A percentile compares a stretch with the other conserved stretches of the same genome.
Evolutionary conservation across 768 basidiomycete species (phyloP).

Genomic region (Termitomyces heimii): DNA sequence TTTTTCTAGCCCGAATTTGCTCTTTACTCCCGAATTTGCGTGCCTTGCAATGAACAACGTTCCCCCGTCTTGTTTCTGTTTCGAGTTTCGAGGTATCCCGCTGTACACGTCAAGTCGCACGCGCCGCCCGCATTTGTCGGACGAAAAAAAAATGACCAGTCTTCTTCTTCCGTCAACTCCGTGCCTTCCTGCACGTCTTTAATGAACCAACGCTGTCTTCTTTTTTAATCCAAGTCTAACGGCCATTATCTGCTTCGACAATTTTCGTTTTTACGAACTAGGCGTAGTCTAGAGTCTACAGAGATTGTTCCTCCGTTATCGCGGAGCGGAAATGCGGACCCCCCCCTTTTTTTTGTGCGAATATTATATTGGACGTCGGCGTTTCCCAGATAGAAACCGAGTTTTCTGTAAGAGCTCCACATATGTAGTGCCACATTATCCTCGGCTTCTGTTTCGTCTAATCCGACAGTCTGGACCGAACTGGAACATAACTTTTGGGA

Average conservation of each 20-base stretch:
- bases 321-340: not conserved
- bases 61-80: not conserved
- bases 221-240: conserved; percentile 1
- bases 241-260: not conserved
- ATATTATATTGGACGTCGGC: not conserved
- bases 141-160: too few relatives aligned
- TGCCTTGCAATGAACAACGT: not conserved
- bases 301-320: not conserved
- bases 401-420: not conserved
- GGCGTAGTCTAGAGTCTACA: not conserved
- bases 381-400: not conserved
- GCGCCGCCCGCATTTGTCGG: not conserved
- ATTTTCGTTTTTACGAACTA: not conserved
- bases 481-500: not conserved
- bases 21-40: too few relatives aligned
- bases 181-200: not conserved
- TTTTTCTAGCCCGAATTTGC: too few relatives aligned
- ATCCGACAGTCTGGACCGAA: not conserved
- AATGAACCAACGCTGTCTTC: not conserved
- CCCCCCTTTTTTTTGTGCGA: not conserved
- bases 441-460: not conserved
- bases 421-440: not conserved
- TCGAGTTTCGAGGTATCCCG: not conserved
- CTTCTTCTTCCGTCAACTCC: not conserved
- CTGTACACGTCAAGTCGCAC: not conserved